Conservation (phyloP, 768 basidiomycete species). For the Cystobasidium tubakii region DNA sequence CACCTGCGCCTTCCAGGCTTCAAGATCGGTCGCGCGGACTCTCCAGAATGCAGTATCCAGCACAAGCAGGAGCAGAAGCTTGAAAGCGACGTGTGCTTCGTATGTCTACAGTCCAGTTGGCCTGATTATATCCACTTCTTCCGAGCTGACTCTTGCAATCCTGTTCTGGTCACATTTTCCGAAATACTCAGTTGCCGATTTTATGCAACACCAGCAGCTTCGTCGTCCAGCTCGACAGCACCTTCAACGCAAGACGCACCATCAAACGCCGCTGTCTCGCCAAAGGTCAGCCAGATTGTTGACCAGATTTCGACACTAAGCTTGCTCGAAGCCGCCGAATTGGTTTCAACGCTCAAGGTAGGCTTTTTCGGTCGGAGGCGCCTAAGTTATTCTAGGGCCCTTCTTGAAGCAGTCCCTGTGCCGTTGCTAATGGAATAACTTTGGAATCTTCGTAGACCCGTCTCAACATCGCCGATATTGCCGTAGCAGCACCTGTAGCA, state of each 20-base stretch:
- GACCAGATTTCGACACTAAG: conserved; percentile 85
- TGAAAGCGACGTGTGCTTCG: neutral
- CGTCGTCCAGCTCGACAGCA: conserved; percentile 60
- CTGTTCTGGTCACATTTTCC: neutral
- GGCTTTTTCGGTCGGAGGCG: conserved; percentile 35
- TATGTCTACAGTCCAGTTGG: neutral
- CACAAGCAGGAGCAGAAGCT: conserved; percentile 17
- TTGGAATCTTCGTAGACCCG: too few species aligned
- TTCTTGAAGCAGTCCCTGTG: too few species aligned
- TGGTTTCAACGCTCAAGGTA: conserved; percentile 86
- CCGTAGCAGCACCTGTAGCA: conserved; percentile 69
- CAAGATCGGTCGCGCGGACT: conserved; percentile 14
- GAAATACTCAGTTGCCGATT: conserved; percentile 27
- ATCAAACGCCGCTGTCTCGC: conserved; percentile 52
- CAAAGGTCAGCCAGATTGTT: conserved; percentile 73
- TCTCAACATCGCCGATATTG: conserved; percentile 95
- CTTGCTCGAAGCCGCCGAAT: conserved; percentile 87
- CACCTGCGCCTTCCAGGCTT: conserved; percentile 7
- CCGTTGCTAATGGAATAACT: too few species aligned
- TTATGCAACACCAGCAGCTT: conserved; percentile 36
- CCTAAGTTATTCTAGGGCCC: neutral
- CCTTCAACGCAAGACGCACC: conserved; percentile 27
- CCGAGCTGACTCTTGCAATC: neutral
- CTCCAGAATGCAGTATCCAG: neutral
- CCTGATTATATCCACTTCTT: too few species aligned